Percentiles rank a stretch among this genome's conserved stretches.
phyloP scores from a whole-genome alignment of 169 alveolate genomes.

The Eimeria praecox region DNA sequence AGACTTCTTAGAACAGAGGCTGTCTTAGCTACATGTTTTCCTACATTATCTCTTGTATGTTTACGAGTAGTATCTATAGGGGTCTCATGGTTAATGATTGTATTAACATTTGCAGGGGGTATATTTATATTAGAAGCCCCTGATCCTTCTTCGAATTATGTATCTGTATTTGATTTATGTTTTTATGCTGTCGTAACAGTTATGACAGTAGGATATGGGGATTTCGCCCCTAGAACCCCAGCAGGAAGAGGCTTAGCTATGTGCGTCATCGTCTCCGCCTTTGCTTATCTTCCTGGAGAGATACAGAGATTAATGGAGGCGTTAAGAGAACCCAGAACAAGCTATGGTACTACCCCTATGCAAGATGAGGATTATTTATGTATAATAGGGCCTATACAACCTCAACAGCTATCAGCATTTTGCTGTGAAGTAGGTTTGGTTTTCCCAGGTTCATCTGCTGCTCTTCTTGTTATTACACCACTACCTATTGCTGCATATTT shows the following conservation, averaged over 20 bases:
- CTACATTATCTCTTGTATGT: constrained; percentile 11
- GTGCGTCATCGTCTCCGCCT: constrained; percentile 79
- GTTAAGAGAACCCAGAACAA: constrained; percentile 77
- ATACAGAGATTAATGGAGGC: constrained; percentile 84
- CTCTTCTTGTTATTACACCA: constrained; percentile 66
- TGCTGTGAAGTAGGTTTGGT: constrained; percentile 53
- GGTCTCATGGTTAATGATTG: constrained; percentile 80
- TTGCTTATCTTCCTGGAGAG: constrained; percentile 83
- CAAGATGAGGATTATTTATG: constrained; percentile 82
- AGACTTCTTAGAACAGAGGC: constrained; percentile 54
- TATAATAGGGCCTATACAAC: constrained; percentile 84
- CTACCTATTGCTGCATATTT: constrained; percentile 62
- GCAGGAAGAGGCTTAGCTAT: constrained; percentile 84
- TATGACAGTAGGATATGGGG: constrained; percentile 86
- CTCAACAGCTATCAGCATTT: constrained; percentile 58
- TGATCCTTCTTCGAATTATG: constrained; percentile 25
- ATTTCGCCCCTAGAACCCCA: constrained; percentile 81
- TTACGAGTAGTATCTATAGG: constrained; percentile 54
- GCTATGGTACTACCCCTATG: constrained; percentile 80
- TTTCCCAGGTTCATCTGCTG: constrained; percentile 49
- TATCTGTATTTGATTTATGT: constrained; percentile 79
- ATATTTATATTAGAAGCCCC: constrained; percentile 84
- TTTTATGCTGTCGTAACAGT: constrained; percentile 84
- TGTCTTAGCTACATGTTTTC: constrained; percentile 48
- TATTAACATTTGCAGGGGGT: constrained; percentile 84